A percentile compares a stretch with the other conserved stretches of the same genome.
Evolutionary conservation across 2,329 filamentous ascomycete species (phyloP).

Genomic region (Bisporella sp.): DNA sequence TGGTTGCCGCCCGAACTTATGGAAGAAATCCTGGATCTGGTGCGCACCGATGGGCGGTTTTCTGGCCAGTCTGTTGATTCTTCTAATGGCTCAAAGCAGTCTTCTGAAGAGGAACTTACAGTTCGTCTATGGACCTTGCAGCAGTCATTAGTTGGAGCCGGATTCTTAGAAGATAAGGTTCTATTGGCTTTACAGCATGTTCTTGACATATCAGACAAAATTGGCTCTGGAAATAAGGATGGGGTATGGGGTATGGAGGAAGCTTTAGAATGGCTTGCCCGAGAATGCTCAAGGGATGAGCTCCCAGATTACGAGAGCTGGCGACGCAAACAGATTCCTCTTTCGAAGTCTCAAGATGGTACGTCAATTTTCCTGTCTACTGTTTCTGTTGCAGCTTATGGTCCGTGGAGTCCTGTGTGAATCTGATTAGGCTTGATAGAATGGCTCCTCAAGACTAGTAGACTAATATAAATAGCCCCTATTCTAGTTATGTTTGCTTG

Average conservation of each 20-base stretch:
- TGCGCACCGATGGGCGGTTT: conserved; percentile 58
- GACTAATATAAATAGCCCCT: too few relatives aligned
- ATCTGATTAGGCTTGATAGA: too few relatives aligned
- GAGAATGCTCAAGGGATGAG: conserved; percentile 62
- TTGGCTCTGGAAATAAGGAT: conserved; percentile 51
- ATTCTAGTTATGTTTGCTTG: not conserved
- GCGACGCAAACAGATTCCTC: conserved; percentile 16
- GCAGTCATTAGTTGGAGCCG: conserved; percentile 60
- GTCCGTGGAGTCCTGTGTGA: too few relatives aligned
- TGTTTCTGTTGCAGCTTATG: not conserved
- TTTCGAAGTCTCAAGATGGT: conserved; percentile 25
- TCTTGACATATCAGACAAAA: conserved; percentile 58
- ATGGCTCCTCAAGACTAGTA: too few relatives aligned
- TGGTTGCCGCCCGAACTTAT: conserved; percentile 79
- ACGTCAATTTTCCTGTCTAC: conserved; percentile 6
- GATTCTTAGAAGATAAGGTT: conserved; percentile 59
- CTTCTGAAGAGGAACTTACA: conserved; percentile 70
- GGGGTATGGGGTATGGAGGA: conserved; percentile 81
- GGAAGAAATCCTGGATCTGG: conserved; percentile 68
- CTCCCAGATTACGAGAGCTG: conserved; percentile 63
- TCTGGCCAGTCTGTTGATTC: conserved; percentile 27
- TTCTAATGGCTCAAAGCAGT: conserved; percentile 38
- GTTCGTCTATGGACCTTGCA: conserved; percentile 80
- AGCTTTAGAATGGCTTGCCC: conserved; percentile 82
- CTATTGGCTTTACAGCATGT: conserved; percentile 59